Conservation (phyloP, 805 yeast genomes). For the Kodamaea sagamina region DNA sequence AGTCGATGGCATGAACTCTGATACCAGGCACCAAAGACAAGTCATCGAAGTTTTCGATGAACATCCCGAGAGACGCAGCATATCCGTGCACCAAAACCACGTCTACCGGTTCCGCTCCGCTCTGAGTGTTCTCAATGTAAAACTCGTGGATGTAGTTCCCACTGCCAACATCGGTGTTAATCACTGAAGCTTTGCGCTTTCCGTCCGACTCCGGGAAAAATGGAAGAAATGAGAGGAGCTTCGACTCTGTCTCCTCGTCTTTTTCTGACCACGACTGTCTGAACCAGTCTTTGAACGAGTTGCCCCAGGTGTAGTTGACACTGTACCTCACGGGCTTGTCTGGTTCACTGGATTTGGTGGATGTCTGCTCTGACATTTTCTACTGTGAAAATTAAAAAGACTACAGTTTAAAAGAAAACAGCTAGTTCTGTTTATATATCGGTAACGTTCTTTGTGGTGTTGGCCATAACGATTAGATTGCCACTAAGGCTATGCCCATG, state of each 20-base stretch:
- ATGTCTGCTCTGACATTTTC: neutral
- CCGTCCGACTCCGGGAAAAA: conserved; percentile 58
- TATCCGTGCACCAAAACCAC: conserved; percentile 87
- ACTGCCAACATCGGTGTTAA: conserved; percentile 57
- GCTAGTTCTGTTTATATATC: too few species aligned
- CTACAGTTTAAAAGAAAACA: too few species aligned
- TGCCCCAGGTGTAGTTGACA: conserved; percentile 3
- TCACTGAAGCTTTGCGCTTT: conserved; percentile 45
- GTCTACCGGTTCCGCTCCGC: conserved; percentile 43
- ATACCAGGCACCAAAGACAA: conserved; percentile 52
- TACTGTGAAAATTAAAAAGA: neutral
- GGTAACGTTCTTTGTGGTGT: too few species aligned
- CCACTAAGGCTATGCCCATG: too few species aligned
- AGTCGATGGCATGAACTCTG: conserved; percentile 66
- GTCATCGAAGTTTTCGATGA: conserved; percentile 63
- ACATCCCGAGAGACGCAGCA: conserved; percentile 88
- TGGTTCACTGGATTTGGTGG: neutral
- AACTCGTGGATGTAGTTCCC: conserved; percentile 76
- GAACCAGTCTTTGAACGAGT: conserved; percentile 31
- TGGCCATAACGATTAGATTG: too few species aligned
- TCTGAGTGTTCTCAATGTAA: conserved; percentile 50
- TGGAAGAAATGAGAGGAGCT: conserved; percentile 58
- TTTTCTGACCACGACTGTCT: conserved; percentile 24
- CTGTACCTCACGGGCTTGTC: neutral
- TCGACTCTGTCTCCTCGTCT: conserved; percentile 34